Base-by-base conservation (phyloP, 2,329 filamentous ascomycete species). In the Colletotrichum siamense region DNA sequence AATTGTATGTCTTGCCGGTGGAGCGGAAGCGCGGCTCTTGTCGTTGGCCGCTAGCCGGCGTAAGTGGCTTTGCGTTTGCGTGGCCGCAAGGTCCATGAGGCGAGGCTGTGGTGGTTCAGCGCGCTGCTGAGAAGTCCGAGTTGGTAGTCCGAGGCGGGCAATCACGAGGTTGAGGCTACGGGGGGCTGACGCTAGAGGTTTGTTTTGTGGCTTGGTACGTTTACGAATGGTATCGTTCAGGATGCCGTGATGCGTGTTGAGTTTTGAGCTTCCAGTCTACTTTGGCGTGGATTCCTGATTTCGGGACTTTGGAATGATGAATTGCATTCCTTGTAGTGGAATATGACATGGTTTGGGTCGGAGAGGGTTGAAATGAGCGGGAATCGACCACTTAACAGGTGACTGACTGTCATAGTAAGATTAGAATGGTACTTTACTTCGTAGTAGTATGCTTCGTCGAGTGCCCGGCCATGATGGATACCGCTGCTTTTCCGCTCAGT, bases 141-240 rank as follows among this genome's bases (percentile, higher is more conserved):
- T n/a, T 67, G 62, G n/a, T 62, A 55, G 70, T 75, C 69, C 73
- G 73, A 75, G 69, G 39, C 55, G 5, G 62, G 73, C 69, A 75
- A 75, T 75, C 69, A 75, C 44, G 44, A 49, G 63, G 4, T 44
- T 13, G 16, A 39, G 36, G 8, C 15, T 5, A 5, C 44, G n/a
- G 24, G 24, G 12, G 24, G 34, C 55, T 18, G 32, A 49, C 67
- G 55, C 55, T 49, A 69, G 55, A 12, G 24, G 22, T 2, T 66
- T n/a, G 12, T 16, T 12, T 8, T 15, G 22, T 15, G 62, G 62
- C 62, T 26, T 18, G 30, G 62, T 22, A 28, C 34, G 9, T 26
- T 22, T 32, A 62, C 59, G 32, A 32, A 39, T 36, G 28, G 59
- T 62, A 5, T 30, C 13, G 28, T 24, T 39, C 8, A 39, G 22